phyloP scores from a whole-genome alignment of 768 basidiomycete genomes.

The Serendipita sp. region DNA sequence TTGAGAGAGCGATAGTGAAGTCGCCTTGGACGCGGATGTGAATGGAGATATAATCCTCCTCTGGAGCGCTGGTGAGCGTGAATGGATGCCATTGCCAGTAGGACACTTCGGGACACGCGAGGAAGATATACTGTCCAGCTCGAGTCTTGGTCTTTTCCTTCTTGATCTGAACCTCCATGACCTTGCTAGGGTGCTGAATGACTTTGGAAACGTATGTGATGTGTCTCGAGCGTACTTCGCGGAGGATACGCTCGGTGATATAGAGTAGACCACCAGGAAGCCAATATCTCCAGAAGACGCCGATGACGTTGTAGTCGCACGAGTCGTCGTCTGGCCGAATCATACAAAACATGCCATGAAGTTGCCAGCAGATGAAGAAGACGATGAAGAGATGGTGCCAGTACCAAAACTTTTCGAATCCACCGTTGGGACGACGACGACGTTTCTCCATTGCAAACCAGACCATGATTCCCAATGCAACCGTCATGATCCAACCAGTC shows the following conservation, averaged over 20 bases:
- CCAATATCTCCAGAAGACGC: slow-evolving; percentile 97
- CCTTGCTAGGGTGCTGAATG: slow-evolving; percentile 86
- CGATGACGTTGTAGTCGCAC: slow-evolving; percentile 71
- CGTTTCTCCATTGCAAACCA: slow-evolving; percentile 74
- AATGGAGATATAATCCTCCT: slow-evolving; percentile 87
- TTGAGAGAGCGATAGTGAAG: slow-evolving; percentile 70
- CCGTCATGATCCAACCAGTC: slow-evolving; percentile 83
- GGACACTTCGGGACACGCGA: slow-evolving; percentile 77
- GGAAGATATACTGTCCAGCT: slow-evolving; percentile 87
- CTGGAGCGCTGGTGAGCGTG: slow-evolving; percentile 86
- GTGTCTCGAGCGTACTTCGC: slow-evolving; percentile 83
- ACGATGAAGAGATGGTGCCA: slow-evolving; percentile 75
- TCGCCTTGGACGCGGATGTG: slow-evolving; percentile 89
- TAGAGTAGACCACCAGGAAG: slow-evolving; percentile 71
- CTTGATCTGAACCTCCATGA: slow-evolving; percentile 93
- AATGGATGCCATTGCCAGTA: slow-evolving; percentile 98
- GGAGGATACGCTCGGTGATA: slow-evolving; percentile 75
- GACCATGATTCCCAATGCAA: slow-evolving; percentile 57
- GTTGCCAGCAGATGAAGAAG: slow-evolving; percentile 89
- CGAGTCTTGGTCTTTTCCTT: slow-evolving; percentile 74
- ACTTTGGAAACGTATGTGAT: slow-evolving; percentile 86
- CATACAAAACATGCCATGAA: slow-evolving; percentile 96
- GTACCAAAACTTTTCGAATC: slow-evolving; percentile 83
- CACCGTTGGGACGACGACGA: slow-evolving; percentile 34
- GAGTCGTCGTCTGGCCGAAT: slow-evolving; percentile 81